A percentile compares a stretch with the other conserved stretches of the same genome.
Evolutionary conservation across 371 early-diverging fungal species (phyloP).

Genomic region (Mucor plumbeus): DNA sequence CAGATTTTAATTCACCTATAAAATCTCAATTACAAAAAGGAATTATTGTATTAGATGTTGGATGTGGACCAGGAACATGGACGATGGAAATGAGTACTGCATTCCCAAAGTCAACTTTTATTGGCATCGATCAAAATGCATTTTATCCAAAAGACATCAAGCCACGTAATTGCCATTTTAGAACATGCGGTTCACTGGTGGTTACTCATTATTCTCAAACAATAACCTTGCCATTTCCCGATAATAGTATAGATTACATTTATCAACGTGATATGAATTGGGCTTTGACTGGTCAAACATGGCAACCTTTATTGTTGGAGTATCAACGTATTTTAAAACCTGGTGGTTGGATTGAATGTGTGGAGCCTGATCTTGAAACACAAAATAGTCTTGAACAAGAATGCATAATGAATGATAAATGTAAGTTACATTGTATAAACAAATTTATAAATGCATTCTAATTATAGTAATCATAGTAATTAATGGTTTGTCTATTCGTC

Average conservation of each 20-base stretch:
- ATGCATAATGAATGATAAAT: conserved; percentile 43
- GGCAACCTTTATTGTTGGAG: conserved; percentile 44
- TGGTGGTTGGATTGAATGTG: conserved; percentile 54
- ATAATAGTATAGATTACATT: conserved; percentile 53
- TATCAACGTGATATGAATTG: conserved; percentile 53
- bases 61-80: conserved; percentile 57
- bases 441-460: neutral
- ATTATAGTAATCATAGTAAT: conserved; percentile 31
- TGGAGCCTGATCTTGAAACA: conserved; percentile 51
- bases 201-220: conserved; percentile 12
- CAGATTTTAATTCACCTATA: conserved; percentile 44
- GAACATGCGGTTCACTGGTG: conserved; percentile 31
- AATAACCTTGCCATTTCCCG: conserved; percentile 44
- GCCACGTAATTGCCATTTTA: conserved; percentile 52
- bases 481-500: conserved; percentile 37
- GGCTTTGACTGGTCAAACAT: conserved; percentile 34
- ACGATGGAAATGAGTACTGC: conserved; percentile 53
- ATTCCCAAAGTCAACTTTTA: conserved; percentile 47
- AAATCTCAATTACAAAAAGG: conserved; percentile 43
- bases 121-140: conserved; percentile 42
- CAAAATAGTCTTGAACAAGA: conserved; percentile 42
- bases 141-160: conserved; percentile 48
- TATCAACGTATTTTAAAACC: conserved; percentile 48
- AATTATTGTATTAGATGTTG: conserved; percentile 47
- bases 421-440: conserved; percentile 25